A percentile compares a stretch with the other conserved stretches of the same genome.
Evolutionary conservation across 148 eudicot genomes (phyloP).

Genomic region (Vaccinium macrocarpon): DNA sequence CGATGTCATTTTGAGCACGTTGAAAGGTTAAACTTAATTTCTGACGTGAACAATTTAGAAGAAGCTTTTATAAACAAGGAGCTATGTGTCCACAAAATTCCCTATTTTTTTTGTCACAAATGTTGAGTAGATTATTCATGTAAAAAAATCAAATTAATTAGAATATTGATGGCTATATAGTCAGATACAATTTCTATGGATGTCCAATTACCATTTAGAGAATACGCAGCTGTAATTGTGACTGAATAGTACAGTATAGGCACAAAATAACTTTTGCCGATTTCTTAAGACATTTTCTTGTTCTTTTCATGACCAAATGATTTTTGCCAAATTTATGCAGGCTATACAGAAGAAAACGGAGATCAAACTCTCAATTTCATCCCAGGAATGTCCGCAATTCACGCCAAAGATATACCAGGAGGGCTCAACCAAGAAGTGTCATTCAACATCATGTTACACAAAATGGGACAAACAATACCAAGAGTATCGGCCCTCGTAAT

Average conservation of each 20-base stretch:
- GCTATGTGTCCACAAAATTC: too few relatives aligned
- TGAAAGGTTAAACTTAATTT: not conserved
- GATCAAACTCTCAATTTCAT: conserved; percentile 32
- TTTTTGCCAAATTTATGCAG: conserved; percentile 9
- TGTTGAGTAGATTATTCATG: too few relatives aligned
- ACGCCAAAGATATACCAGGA: conserved; percentile 33
- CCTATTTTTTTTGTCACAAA: too few relatives aligned
- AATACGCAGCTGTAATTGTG: too few relatives aligned
- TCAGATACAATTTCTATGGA: too few relatives aligned
- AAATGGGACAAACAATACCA: conserved; percentile 33
- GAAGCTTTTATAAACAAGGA: too few relatives aligned
- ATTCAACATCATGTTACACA: conserved; percentile 25
- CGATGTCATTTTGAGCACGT: conserved; percentile 18
- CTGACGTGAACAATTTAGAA: not conserved
- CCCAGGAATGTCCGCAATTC: conserved; percentile 38
- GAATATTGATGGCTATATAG: too few relatives aligned
- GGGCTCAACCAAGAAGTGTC: conserved; percentile 29
- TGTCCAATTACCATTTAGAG: too few relatives aligned
- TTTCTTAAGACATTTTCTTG: too few relatives aligned
- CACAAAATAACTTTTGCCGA: too few relatives aligned
- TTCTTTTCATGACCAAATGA: not conserved
- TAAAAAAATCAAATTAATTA: too few relatives aligned
- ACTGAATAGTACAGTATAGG: too few relatives aligned
- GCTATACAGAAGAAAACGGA: conserved; percentile 19
- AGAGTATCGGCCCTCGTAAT: conserved; percentile 37